A percentile compares a stretch with the other conserved stretches of the same genome.
Evolutionary conservation across 1,284 basidiomycete genomes (phyloP).

Genomic region (Megacollybia platyphylla): DNA sequence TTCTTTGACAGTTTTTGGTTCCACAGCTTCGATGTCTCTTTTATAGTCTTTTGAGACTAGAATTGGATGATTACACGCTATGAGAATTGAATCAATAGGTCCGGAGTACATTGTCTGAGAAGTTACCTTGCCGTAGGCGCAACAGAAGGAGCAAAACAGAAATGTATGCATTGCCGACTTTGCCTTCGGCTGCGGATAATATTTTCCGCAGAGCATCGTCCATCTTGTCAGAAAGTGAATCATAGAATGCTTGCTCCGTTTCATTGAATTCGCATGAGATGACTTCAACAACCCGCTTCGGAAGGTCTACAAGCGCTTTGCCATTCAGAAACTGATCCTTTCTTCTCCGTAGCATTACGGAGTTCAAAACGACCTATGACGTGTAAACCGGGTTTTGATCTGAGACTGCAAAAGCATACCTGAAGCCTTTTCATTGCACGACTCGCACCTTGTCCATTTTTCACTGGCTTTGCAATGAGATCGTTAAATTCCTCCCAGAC

Average conservation of each 20-base stretch:
- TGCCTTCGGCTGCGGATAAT: constrained; percentile 30
- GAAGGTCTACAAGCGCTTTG: constrained; percentile 77
- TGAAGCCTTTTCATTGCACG: constrained; percentile 80
- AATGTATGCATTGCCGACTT: constrained; percentile 62
- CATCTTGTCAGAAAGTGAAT: constrained; percentile 66
- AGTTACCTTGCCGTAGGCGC: constrained; percentile 76
- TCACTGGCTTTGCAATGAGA: constrained; percentile 74
- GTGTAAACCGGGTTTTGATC: background rate
- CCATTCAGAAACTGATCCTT: constrained; percentile 82
- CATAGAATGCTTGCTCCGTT: constrained; percentile 78
- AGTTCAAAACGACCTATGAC: constrained; percentile 63
- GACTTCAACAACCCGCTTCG: constrained; percentile 61
- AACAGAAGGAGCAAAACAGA: constrained; percentile 78
- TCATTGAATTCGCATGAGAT: constrained; percentile 63
- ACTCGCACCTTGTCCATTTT: constrained; percentile 46
- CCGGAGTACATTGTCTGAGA: background rate
- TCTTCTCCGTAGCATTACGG: constrained; percentile 83
- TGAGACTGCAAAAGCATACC: constrained; percentile 19
- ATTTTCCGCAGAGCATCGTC: constrained; percentile 62
- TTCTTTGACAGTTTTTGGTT: constrained; percentile 42
- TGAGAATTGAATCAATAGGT: background rate
- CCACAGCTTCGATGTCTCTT: constrained; percentile 60
- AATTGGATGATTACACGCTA: constrained; percentile 83
- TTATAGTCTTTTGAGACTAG: constrained; percentile 69
- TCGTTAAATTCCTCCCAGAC: constrained; percentile 71